These are phyloP conservation scores for Cylindricascospora bacillispora DNA, from an alignment of 1,139 yeast genomes.

Conservation along the genomic window DNA sequence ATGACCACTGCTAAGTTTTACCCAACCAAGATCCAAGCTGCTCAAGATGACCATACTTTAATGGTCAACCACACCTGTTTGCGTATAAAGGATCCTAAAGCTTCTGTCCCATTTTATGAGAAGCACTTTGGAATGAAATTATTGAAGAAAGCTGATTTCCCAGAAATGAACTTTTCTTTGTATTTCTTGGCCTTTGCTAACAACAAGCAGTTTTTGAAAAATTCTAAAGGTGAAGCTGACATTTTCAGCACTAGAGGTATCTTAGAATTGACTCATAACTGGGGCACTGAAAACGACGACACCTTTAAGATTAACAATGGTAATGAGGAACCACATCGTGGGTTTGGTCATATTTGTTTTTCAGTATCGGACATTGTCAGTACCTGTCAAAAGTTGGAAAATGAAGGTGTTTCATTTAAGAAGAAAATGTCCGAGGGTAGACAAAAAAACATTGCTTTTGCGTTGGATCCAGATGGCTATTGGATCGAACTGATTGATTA, in stretches of 20 bases:
- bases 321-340: constrained; percentile 70
- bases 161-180: constrained; percentile 46
- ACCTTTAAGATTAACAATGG: constrained; percentile 60
- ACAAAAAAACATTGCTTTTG: constrained; percentile 87
- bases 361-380: constrained; percentile 68
- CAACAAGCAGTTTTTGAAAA: constrained; percentile 32
- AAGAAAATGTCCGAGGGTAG: constrained; percentile 82
- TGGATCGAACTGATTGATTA: constrained; percentile 88
- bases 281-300: constrained; percentile 57
- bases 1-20: too few relatives aligned
- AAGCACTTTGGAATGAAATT: constrained; percentile 65
- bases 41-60: constrained; percentile 16
- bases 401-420: constrained; percentile 56
- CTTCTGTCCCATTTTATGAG: constrained; percentile 59
- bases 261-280: constrained; percentile 72
- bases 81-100: constrained; percentile 72
- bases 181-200: constrained; percentile 53
- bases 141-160: constrained; percentile 39
- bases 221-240: constrained; percentile 32
- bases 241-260: constrained; percentile 54
- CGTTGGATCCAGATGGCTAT: constrained; percentile 88
- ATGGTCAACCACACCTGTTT: constrained; percentile 58
- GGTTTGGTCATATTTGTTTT: constrained; percentile 89
- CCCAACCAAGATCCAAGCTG: constrained; percentile 12
- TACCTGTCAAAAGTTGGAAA: constrained; percentile 45